Percentiles rank a stretch among this genome's conserved stretches.
Evolutionary conservation across 805 yeast species (phyloP).

Genomic region (Tetrapisispora phaffii): DNA sequence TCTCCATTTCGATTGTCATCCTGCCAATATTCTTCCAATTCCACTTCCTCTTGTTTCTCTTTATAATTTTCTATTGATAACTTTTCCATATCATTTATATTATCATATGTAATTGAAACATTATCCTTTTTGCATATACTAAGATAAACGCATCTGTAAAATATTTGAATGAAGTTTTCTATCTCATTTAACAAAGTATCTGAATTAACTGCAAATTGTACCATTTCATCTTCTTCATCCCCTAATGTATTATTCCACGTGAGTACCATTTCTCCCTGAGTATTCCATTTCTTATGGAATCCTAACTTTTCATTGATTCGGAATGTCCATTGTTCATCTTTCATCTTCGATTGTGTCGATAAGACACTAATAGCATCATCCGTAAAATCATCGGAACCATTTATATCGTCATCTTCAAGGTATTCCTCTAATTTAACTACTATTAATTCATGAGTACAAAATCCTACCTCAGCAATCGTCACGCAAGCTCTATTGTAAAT

Average conservation of each 20-base stretch:
- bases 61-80: conserved; percentile 4
- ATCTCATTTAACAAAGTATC: conserved; percentile 42
- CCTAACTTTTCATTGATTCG: conserved; percentile 51
- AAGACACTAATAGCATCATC: conserved; percentile 30
- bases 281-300: conserved; percentile 42
- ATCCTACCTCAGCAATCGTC: conserved; percentile 56
- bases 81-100: conserved; percentile 47
- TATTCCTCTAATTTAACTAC: conserved; percentile 65
- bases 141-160: conserved; percentile 67
- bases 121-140: conserved; percentile 54
- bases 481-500: conserved; percentile 73
- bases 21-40: background rate
- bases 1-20: background rate
- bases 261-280: conserved; percentile 48
- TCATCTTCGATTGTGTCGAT: conserved; percentile 26
- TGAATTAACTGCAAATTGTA: conserved; percentile 67
- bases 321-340: conserved; percentile 61
- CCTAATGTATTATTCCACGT: conserved; percentile 79
- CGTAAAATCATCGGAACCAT: conserved; percentile 40
- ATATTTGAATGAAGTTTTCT: conserved; percentile 50
- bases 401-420: conserved; percentile 41
- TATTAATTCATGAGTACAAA: conserved; percentile 59
- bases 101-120: conserved; percentile 34
- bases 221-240: conserved; percentile 71
- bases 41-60: conserved; percentile 7